Base-by-base conservation (phyloP, 1,284 basidiomycete species). In the Apiotrichum veenhuisii region DNA sequence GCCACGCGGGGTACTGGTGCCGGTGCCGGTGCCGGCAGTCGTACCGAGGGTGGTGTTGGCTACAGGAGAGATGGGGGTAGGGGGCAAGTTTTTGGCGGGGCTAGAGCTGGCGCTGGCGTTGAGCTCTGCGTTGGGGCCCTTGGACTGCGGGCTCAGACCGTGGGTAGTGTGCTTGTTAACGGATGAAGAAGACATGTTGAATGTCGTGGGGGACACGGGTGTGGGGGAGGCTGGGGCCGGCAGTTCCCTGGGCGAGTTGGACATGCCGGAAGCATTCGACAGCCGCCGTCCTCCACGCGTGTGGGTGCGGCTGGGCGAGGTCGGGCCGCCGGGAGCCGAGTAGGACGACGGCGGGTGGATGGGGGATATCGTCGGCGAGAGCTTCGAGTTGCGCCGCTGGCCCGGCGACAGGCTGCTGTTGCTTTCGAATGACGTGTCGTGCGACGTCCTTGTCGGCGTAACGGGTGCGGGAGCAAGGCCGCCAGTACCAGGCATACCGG, bases 321-420 rank as follows among this genome's bases (percentile, higher is more conserved):
- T 7, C 30, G 30, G 30, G 7, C 7, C 30, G 7, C 30, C 30
- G 30, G 30, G 30, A 12, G 7, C 30, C 7, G 7, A 7, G 30
- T 30, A 30, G 7, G 30, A 30, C 30, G 30, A 30, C 7, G 30
- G 30, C 30, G 30, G 30, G 30, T 44, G 20, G 22, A 36, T n/a
- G 33, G 46, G 46, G 12, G 46, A 48, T 20, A 48, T 36, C 33
- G 30, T 23, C 33, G 46, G 46, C 27, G 46, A 23, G 46, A 48
- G 46, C 1, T 11, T 20, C 2, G 40, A 20, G 8, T 5, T 1
- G 18, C 18, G n/a, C 18, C 40, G 40, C 40, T 41, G 40, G 20
- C 40, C 40, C 1, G 40, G 40, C n/a, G 40, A 22, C 30, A 30
- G 30, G 30, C 30, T 12, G 30, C 12, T 30, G 5, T 12, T 12